A percentile compares a stretch with the other conserved stretches of the same genome.
Evolutionary conservation across 2,329 filamentous ascomycete species (phyloP).

Genomic region (Pyricularia sp.): DNA sequence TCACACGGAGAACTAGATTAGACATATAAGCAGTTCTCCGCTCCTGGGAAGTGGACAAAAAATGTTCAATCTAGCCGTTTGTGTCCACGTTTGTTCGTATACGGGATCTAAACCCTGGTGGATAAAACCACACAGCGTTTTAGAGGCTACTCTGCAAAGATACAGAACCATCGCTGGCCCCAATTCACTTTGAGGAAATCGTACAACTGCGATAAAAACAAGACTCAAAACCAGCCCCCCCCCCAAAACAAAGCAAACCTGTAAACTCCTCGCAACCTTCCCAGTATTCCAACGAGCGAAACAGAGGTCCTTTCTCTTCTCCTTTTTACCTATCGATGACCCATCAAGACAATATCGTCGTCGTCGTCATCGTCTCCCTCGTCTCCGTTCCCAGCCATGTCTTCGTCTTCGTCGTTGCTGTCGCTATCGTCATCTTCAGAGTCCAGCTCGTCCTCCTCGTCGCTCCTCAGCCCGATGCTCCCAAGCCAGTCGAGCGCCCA

Average conservation of each 20-base stretch:
- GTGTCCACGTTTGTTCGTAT: neutral
- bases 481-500: neutral
- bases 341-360: constrained; percentile 40
- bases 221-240: neutral
- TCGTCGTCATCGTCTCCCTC: constrained; percentile 39
- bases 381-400: constrained; percentile 34
- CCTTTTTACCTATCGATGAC: constrained; percentile 28
- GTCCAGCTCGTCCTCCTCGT: constrained; percentile 30
- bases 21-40: neutral
- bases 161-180: neutral
- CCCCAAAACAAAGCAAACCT: neutral
- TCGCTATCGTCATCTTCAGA: constrained; percentile 38
- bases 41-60: neutral
- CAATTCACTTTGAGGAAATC: neutral
- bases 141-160: neutral
- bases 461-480: constrained; percentile 25
- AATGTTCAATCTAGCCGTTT: neutral
- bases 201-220: neutral
- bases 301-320: neutral
- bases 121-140: neutral
- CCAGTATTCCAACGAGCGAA: neutral
- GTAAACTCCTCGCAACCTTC: neutral
- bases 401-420: constrained; percentile 33
- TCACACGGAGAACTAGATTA: neutral
- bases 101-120: neutral